Conservation (phyloP, 2,329 filamentous ascomycete species). For the Tympanopsis confertula region DNA sequence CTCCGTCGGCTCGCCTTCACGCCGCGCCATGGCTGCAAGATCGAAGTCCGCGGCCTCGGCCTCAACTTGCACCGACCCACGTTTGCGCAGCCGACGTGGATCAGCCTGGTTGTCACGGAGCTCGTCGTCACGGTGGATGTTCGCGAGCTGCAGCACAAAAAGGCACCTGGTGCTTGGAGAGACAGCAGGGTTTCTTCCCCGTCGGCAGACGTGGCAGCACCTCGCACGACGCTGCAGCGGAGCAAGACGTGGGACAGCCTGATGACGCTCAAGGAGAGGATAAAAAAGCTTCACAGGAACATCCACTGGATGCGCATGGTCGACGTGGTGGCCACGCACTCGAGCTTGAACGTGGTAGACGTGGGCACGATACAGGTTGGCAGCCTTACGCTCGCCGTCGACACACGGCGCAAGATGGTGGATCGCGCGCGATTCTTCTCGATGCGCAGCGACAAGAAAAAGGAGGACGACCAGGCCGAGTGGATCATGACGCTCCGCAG, state of each 20-base stretch:
- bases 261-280: conserved; percentile 67
- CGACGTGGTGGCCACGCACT: conserved; percentile 75
- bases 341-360: conserved; percentile 63
- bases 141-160: conserved; percentile 45
- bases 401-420: conserved; percentile 83
- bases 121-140: conserved; percentile 75
- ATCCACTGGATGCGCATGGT: conserved; percentile 83
- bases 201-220: conserved; percentile 13
- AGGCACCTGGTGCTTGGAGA: conserved; percentile 17
- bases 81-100: conserved; percentile 93
- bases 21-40: conserved; percentile 73
- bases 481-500: conserved; percentile 85
- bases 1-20: conserved; percentile 83
- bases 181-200: conserved; percentile 14
- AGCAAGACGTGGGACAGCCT: conserved; percentile 73
- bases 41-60: conserved; percentile 82
- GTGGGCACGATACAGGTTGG: conserved; percentile 80
- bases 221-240: conserved; percentile 19
- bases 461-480: conserved; percentile 58
- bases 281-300: conserved; percentile 76
- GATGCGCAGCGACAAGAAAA: conserved; percentile 54
- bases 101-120: conserved; percentile 80
- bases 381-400: conserved; percentile 73
- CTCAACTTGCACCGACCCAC: conserved; percentile 84
- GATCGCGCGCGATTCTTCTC: conserved; percentile 83